These are phyloP conservation scores for Xylariaceae sp. DNA, from an alignment of 2,329 filamentous ascomycete species.

Conservation along the genomic window DNA sequence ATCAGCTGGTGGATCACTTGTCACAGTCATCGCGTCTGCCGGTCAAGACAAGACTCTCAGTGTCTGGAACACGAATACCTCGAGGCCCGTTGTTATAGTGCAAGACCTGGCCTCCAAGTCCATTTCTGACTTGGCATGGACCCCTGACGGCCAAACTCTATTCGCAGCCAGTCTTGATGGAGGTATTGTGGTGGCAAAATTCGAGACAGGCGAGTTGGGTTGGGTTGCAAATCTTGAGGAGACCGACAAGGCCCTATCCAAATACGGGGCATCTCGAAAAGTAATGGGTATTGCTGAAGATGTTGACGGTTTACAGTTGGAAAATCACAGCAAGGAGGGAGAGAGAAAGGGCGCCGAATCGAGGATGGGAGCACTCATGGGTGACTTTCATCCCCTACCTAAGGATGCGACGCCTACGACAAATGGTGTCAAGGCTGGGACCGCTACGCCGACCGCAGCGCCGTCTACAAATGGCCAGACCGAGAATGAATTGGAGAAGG, in stretches of 20 bases:
- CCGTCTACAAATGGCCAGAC: constrained; percentile 32
- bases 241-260: constrained; percentile 88
- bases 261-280: constrained; percentile 84
- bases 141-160: constrained; percentile 81
- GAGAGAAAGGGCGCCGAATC: constrained; percentile 88
- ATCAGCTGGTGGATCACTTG: constrained; percentile 45
- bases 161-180: constrained; percentile 88
- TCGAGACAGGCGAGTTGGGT: constrained; percentile 82
- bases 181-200: constrained; percentile 75
- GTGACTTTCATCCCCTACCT: constrained; percentile 61
- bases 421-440: constrained; percentile 48
- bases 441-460: constrained; percentile 35
- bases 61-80: constrained; percentile 96
- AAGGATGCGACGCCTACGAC: constrained; percentile 46
- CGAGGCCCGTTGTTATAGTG: constrained; percentile 81
- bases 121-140: constrained; percentile 92
- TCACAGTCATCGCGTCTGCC: constrained; percentile 94
- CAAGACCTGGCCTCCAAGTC: constrained; percentile 88
- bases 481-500: constrained; percentile 22
- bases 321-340: constrained; percentile 87
- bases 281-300: constrained; percentile 90
- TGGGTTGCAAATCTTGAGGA: constrained; percentile 83
- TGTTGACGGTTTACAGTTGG: constrained; percentile 79
- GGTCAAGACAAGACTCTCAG: constrained; percentile 95
- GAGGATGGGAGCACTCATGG: constrained; percentile 98